Conservation (phyloP, 2,329 filamentous ascomycete species). For the Cordyceps cicadae region DNA sequence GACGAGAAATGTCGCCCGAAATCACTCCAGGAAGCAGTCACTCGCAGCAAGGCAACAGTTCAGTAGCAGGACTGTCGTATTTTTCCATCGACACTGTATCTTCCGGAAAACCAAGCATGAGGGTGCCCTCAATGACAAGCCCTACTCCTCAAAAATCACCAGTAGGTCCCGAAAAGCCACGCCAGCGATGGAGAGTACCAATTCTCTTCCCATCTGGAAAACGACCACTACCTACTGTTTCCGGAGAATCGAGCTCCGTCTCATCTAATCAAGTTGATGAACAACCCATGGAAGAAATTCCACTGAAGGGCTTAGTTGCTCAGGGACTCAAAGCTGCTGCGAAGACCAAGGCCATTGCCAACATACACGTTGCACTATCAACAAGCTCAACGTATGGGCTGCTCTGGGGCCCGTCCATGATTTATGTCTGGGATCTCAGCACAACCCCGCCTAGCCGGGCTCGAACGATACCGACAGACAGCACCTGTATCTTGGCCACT, state of each 20-base stretch:
- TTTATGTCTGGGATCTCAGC: slow-evolving; percentile 32
- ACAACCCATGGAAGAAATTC: slow-evolving; percentile 31
- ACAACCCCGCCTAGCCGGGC: slow-evolving; percentile 27
- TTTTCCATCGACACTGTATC: neutral
- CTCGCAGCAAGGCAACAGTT: slow-evolving; percentile 1
- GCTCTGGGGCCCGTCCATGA: slow-evolving; percentile 30
- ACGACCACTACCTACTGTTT: slow-evolving; percentile 20
- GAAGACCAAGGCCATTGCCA: slow-evolving; percentile 24
- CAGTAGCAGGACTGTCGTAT: neutral
- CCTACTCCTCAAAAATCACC: neutral
- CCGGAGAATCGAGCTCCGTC: slow-evolving; percentile 28
- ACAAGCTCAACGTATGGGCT: slow-evolving; percentile 30
- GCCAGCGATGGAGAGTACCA: slow-evolving; percentile 24
- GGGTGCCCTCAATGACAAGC: neutral
- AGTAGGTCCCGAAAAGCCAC: slow-evolving; percentile 17
- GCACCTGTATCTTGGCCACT: slow-evolving; percentile 30
- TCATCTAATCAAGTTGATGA: slow-evolving; percentile 26
- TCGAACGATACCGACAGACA: slow-evolving; percentile 27
- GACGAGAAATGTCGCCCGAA: neutral
- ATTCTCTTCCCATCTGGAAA: slow-evolving; percentile 19
- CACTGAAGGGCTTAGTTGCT: slow-evolving; percentile 23
- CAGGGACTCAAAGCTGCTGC: slow-evolving; percentile 18
- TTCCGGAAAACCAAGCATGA: neutral
- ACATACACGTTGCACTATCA: slow-evolving; percentile 28
- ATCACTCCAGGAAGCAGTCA: slow-evolving; percentile 1